Evolutionary conservation across 148 eudicot species (phyloP), one percentile per base, ranked within the genome.

Genomic region (Diospyros kaki): DNA sequence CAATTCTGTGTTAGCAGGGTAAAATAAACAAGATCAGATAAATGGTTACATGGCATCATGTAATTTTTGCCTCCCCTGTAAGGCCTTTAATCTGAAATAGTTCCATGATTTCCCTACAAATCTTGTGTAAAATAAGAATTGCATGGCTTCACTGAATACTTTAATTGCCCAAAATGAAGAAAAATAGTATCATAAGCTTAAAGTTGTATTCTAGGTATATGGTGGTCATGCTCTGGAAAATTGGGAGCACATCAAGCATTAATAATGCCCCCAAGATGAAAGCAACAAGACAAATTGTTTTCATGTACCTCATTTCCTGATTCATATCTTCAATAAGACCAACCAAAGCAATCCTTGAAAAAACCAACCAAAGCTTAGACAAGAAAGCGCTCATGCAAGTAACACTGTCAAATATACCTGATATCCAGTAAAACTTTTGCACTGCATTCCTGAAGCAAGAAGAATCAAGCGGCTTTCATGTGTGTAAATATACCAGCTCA

Each of bases 391-490:
- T 53, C 15, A 45, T 71, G 63, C 61, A 60, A 15, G 6, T 66
- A 43, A 41, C 13, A 52, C n/a, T 18, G 50, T 5, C 46, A 50
- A 55, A 63, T 73, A 59, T 83, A 96, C 99, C 98, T 96, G 99
- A 85, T 84, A 93, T 71, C 99, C 99, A 8, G 82, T 86, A 65
- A 93, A 88, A 81, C 88, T 93, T 81, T 93, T 96, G 97, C 97
- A 88, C 77, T 93, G 98, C 92, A 87, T 79, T 80, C 99, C 99
- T 38, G 97, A 91, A 77, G 99, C 97, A 79, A 96, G 97, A 73
- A 96, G 97, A 81, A 96, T 85, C 86, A 96, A 79, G 76, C 99
- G 96, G 81, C 98, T 93, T 87, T 96, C 99, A 91, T 96, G 99
- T 56, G 99, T 91, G 77, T 96, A 96, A 42, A 78, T 77, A 76